Percentiles rank a stretch among this genome's conserved stretches.
Conservation (phyloP, 306 rosid species). For the Neltuma alba region DNA sequence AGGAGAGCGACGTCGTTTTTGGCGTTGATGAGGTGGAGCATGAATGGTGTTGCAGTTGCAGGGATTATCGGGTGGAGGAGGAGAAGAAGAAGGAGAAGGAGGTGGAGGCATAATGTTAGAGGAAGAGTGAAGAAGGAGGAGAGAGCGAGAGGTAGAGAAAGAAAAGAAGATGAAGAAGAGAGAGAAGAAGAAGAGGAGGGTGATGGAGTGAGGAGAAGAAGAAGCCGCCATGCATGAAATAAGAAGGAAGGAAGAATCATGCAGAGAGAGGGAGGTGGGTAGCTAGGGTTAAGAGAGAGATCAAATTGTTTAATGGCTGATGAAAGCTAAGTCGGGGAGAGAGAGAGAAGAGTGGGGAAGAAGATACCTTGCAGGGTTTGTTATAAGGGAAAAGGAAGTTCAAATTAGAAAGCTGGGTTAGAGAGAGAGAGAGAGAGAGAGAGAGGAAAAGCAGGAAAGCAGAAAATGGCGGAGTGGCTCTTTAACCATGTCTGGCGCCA, state of each 20-base stretch:
- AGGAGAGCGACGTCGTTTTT: conserved; percentile 32
- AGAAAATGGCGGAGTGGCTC: conserved; percentile 6
- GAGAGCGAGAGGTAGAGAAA: neutral
- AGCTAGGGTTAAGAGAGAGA: conserved; percentile 1
- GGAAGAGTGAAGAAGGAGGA: conserved; percentile 35
- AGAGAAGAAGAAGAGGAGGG: conserved; percentile 55
- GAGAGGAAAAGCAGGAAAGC: neutral
- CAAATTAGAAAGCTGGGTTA: neutral
- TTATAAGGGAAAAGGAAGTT: conserved; percentile 32
- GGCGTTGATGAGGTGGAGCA: conserved; percentile 14
- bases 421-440: conserved; percentile 33
- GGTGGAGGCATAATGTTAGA: too few relatives aligned
- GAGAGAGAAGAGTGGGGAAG: conserved; percentile 23
- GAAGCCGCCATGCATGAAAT: conserved; percentile 76
- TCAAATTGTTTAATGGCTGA: conserved; percentile 1
- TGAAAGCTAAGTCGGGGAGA: conserved; percentile 19
- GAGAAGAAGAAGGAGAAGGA: neutral
- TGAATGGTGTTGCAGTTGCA: conserved; percentile 6
- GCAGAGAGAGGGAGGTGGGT: conserved; percentile 22
- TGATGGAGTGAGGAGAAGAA: conserved; percentile 33
- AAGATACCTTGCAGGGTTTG: conserved; percentile 45
- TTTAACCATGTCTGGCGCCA: conserved; percentile 44
- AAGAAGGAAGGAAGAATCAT: conserved; percentile 32
- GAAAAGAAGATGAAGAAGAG: conserved; percentile 43
- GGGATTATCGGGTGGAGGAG: neutral